Base-by-base conservation (phyloP, 352 stramenopile genomes). In the Globisporangium paroecandrum region DNA sequence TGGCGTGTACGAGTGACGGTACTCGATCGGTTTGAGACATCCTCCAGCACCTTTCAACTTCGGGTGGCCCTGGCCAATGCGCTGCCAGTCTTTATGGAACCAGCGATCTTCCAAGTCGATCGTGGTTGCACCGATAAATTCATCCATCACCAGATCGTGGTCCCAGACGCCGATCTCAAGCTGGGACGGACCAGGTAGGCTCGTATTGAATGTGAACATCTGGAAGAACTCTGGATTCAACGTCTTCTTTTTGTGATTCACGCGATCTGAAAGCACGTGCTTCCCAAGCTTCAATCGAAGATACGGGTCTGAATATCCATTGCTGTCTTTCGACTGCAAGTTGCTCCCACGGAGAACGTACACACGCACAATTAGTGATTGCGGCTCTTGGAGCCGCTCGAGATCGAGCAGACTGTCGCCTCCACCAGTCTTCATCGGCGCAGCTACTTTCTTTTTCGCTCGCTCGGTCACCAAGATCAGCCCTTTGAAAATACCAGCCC, bases 71-170 rank as follows among this genome's bases (percentile, higher is more conserved):
- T 74, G 60, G 18, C 83, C 70, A 66, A 90, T 75, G 15, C 77
- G 71, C 34, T 97, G 89, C 89, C 90, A 97, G 22, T 90, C 80
- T 7, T 79, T 76, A 66, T 97, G 87, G 68, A 98, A 98, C 94
- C 93, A 98, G 24, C 94, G 78, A 46, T 98, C 94, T 68, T 98
- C 94, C 4, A 98, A 72, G 55, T 98, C 94, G 63, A 98, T 97
- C 0, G 82, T 91, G 0, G 93, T 98, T 2, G 83, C 82, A 3
- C 94, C 93, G 32, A 98, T 98, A 1, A 98, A 80, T 29, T 97
- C 79, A 69, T 98, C 90, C 0, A 65, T 56, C 3, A 96, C 68
- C 0, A 90, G 34, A 43, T 93, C 87, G 64, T 91, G 83, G 69
- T 95, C 89, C 83, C 88, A 95, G 20, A 96, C 79, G 24, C 70